A percentile compares a stretch with the other conserved stretches of the same genome.
Conservation (phyloP, 2,329 filamentous ascomycete genomes). For the Fusarium siculi region DNA sequence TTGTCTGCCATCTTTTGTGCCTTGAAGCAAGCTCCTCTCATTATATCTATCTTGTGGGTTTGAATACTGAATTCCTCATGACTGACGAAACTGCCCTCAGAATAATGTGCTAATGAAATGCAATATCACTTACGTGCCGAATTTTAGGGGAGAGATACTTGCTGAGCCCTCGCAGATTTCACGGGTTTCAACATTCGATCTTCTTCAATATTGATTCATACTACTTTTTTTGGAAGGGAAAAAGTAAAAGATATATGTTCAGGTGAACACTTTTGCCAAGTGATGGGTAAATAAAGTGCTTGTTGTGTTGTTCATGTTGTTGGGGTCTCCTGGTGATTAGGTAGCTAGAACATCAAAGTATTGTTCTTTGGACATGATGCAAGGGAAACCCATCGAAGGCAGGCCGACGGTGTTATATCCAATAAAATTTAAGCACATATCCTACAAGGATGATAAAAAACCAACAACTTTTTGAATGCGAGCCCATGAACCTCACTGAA, state of each 20-base stretch:
- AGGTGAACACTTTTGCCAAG: background rate
- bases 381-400: background rate
- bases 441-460: too few relatives aligned
- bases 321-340: background rate
- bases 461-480: background rate
- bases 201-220: background rate
- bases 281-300: background rate
- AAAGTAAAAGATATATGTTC: background rate
- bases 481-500: background rate
- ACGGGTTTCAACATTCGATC: conserved; percentile 2
- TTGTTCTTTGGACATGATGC: background rate
- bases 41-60: conserved; percentile 27
- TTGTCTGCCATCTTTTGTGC: conserved; percentile 16
- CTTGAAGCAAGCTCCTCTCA: conserved; percentile 24
- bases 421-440: too few relatives aligned
- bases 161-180: conserved; percentile 15
- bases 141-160: conserved; percentile 2
- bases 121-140: background rate
- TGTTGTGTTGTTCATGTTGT: background rate
- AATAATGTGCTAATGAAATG: conserved; percentile 17
- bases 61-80: conserved; percentile 29
- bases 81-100: conserved; percentile 21
- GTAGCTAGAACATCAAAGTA: background rate
- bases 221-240: background rate
- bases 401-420: background rate